Percentiles rank a stretch among this genome's conserved stretches.
These are phyloP conservation scores for Talaromyces sp. DNA, from an alignment of 2,329 filamentous ascomycete species.

Conservation along the genomic window DNA sequence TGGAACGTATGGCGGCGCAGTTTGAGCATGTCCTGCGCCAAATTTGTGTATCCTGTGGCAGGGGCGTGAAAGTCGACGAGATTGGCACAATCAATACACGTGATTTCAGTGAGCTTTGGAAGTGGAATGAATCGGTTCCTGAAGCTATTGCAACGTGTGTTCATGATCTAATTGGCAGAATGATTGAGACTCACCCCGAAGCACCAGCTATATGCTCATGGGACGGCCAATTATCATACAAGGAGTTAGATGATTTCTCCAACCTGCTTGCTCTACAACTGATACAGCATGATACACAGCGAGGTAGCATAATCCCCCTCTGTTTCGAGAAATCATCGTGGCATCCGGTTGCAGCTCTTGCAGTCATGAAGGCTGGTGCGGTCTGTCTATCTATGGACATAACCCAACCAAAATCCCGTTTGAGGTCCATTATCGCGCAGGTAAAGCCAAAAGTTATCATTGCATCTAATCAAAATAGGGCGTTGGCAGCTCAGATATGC, in stretches of 20 bases:
- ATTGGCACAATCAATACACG: background rate
- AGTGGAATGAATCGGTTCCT: slow-evolving; percentile 10
- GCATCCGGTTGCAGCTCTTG: slow-evolving; percentile 15
- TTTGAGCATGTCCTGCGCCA: slow-evolving; percentile 11
- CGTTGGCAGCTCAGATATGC: background rate
- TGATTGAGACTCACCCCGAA: background rate
- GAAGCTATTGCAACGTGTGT: background rate
- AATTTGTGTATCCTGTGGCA: background rate
- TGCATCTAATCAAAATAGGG: background rate
- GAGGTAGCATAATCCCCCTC: slow-evolving; percentile 3
- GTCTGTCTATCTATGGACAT: slow-evolving; percentile 11
- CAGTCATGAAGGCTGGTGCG: slow-evolving; percentile 11
- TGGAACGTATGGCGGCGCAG: slow-evolving; percentile 10
- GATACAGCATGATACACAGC: background rate
- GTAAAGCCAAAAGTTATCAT: background rate
- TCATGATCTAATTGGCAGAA: slow-evolving; percentile 5
- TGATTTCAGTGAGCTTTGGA: slow-evolving; percentile 12
- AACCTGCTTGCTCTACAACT: background rate
- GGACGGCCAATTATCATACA: slow-evolving; percentile 12
- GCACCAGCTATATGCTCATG: slow-evolving; percentile 12
- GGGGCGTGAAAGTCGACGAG: background rate
- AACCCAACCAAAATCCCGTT: slow-evolving; percentile 10
- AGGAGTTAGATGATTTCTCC: background rate
- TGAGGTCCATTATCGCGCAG: slow-evolving; percentile 9
- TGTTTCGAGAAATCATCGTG: slow-evolving; percentile 21